Evolutionary conservation across 2,329 filamentous ascomycete genomes (phyloP), one percentile per base, ranked within the genome.

Genomic region (Aulographum hederae): DNA sequence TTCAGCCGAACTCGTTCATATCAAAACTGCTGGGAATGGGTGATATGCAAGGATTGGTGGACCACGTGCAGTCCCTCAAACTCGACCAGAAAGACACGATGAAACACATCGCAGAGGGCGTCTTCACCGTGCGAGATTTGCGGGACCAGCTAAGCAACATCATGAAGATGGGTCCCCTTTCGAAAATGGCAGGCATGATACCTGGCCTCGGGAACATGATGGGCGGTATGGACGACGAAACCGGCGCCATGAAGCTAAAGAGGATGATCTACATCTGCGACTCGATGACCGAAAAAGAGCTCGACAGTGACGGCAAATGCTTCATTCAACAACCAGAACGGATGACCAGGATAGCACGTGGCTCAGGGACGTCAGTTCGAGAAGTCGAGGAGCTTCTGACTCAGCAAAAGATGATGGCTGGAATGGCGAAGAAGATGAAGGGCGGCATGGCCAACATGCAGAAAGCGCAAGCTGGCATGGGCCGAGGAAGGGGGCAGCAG

Each of bases 261-360:
- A 77, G 89, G 39, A 98, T 98, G 89, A 82, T 98, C 43, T 95
- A 92, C 60, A 93, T 98, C 37, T 94, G 85, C 60, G 89, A 98
- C 58, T 86, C 78, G 39, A 98, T 98, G 89, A 95, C 86, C 0
- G 72, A 80, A 15, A 91, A 91, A 50, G 89, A 98, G 51, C 72
- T 98, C 14, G 86, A 98, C 53, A 80, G 78, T 27, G 86, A 98
- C 46, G 89, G 89, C 51, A 93, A 92, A 56, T 71, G 92, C 39
- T 86, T 98, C 42, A 70, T 91, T 35, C 81, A 93, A 15, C 80
- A 95, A 49, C 89, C 89, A 1, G 80, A 78, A 11, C 72, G 89
- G 26, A 92, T 95, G 73, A 93, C 85, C 12, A 70, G 89, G 21
- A 76, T 98, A 30, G 89, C 89, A 0, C 71, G 75, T 32, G 89